Conservation (phyloP, 1,139 yeast genomes). For the Arxiozyma heterogenica region DNA sequence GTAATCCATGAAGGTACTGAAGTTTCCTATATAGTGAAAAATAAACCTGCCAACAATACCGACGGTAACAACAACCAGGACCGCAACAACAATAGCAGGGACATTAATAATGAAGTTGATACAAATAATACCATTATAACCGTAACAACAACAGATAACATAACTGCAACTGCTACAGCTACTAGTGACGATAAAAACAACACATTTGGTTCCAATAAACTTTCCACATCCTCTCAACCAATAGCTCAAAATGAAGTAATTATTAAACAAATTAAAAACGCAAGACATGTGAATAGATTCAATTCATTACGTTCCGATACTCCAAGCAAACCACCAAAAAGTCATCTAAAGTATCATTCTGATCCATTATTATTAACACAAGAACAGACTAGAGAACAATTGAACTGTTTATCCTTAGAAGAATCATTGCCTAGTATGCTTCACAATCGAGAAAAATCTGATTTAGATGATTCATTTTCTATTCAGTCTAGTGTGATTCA, state of each 20-base stretch:
- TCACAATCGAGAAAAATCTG: not conserved
- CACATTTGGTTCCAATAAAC: not conserved
- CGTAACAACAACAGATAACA: not conserved
- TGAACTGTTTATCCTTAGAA: not conserved
- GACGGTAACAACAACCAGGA: not conserved
- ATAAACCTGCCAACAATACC: conserved; percentile 2
- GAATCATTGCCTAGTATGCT: not conserved
- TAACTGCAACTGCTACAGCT: not conserved
- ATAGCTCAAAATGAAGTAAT: conserved; percentile 6
- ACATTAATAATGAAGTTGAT: not conserved
- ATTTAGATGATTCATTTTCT: conserved; percentile 14
- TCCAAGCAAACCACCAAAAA: conserved; percentile 6
- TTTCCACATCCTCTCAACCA: not conserved
- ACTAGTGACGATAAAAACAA: not conserved
- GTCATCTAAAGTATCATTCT: not conserved
- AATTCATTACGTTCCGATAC: conserved; percentile 6
- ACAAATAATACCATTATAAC: not conserved
- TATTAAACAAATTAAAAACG: conserved; percentile 13
- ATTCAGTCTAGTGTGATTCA: conserved; percentile 23
- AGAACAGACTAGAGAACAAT: not conserved
- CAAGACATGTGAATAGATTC: conserved; percentile 14
- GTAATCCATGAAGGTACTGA: conserved; percentile 39
- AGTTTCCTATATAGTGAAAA: conserved; percentile 33
- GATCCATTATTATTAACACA: not conserved
- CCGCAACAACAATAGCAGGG: too few species aligned